A percentile compares a stretch with the other conserved stretches of the same genome.
phyloP scores from a whole-genome alignment of 1,139 yeast species.

The Hyphopichia khmerensis region DNA sequence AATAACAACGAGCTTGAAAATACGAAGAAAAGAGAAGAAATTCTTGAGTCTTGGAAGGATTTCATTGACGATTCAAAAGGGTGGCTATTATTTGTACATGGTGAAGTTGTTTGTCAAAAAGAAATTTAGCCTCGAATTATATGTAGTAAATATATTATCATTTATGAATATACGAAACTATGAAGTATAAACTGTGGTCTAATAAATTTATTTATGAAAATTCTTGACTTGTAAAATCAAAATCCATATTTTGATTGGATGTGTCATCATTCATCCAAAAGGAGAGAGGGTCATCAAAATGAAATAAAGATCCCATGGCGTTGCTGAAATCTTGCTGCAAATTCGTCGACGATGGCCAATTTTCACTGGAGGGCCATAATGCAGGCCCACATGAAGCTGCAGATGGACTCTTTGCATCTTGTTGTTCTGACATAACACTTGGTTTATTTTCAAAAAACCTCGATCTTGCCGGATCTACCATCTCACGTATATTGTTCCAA shows the following conservation, averaged over 20 bases:
- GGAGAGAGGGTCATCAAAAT: slow-evolving; percentile 12
- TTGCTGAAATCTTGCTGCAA: slow-evolving; percentile 1
- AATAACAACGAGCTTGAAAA: slow-evolving; percentile 10
- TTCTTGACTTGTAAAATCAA: neutral
- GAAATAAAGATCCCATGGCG: slow-evolving; percentile 11
- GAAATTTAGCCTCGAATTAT: no score
- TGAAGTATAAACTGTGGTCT: no score
- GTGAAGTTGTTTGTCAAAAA: slow-evolving; percentile 16
- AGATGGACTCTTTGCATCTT: no score
- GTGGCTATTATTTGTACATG: slow-evolving; percentile 11
- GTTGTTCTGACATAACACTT: neutral
- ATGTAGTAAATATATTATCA: no score
- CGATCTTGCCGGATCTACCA: slow-evolving; percentile 1
- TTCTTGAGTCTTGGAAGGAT: slow-evolving; percentile 12
- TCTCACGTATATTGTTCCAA: neutral
- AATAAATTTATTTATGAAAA: no score
- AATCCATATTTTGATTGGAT: slow-evolving; percentile 6
- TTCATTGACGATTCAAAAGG: slow-evolving; percentile 15
- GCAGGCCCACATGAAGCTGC: neutral
- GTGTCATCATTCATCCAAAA: slow-evolving; percentile 10
- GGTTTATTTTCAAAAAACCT: slow-evolving; percentile 2
- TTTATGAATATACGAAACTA: neutral
- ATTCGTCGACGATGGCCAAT: neutral
- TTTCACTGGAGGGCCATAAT: slow-evolving; percentile 12
- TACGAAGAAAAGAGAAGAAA: slow-evolving; percentile 4